Conservation (phyloP, 2,329 filamentous ascomycete genomes). For the Colletotrichum abscissum region DNA sequence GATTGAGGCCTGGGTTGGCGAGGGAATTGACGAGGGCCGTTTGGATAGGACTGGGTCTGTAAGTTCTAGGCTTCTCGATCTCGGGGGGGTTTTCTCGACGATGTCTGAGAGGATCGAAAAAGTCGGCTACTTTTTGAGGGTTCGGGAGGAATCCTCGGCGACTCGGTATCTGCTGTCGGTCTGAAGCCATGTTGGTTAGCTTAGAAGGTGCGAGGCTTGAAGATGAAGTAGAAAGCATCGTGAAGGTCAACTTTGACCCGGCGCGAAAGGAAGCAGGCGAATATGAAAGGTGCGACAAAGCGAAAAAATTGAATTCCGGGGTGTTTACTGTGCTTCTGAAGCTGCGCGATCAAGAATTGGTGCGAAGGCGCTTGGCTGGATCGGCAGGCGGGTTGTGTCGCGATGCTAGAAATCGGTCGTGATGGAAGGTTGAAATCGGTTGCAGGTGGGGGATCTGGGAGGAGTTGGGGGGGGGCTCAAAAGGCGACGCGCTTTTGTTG, state of each 20-base stretch:
- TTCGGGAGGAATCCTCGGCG: background rate
- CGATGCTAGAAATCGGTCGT: background rate
- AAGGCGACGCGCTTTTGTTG: background rate
- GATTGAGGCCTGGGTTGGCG: background rate
- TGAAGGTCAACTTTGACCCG: background rate
- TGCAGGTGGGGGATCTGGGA: background rate
- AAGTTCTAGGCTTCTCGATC: background rate
- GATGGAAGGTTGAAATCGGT: background rate
- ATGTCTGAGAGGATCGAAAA: background rate
- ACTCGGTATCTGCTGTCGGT: background rate
- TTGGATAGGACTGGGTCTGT: background rate
- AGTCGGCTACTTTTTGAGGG: background rate
- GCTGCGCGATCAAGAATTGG: background rate
- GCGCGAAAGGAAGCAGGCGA: background rate
- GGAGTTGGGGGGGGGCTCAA: background rate
- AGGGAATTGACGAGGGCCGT: background rate
- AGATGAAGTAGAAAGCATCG: background rate
- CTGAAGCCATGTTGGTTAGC: slow-evolving; percentile 18
- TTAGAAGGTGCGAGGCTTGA: slow-evolving; percentile 6
- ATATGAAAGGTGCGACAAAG: background rate
- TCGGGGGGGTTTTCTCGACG: background rate
- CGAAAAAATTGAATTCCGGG: background rate
- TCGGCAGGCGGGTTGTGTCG: background rate
- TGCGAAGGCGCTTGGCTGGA: slow-evolving; percentile 3
- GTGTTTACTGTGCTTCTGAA: slow-evolving; percentile 21